These are phyloP conservation scores for Penicillium herquei DNA, from an alignment of 495 filamentous ascomycete genomes.

Conservation along the genomic window DNA sequence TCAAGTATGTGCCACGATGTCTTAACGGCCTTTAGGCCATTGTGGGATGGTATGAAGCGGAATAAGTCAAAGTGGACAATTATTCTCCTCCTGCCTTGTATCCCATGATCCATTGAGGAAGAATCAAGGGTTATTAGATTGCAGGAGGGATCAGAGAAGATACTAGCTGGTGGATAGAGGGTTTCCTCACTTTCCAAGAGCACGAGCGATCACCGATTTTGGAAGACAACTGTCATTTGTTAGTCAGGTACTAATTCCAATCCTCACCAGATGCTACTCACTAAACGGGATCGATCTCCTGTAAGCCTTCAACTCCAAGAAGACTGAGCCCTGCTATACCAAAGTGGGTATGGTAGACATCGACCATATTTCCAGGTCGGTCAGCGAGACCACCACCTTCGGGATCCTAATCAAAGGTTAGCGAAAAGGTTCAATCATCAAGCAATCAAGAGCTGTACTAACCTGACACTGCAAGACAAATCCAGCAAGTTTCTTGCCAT, in stretches of 20 bases:
- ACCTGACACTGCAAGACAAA: slow-evolving; percentile 86
- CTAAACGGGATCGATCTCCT: slow-evolving; percentile 86
- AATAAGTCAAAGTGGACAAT: slow-evolving; percentile 47
- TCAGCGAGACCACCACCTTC: slow-evolving; percentile 86
- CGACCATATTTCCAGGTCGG: slow-evolving; percentile 88
- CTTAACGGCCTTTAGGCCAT: slow-evolving; percentile 43
- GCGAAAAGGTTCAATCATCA: not conserved
- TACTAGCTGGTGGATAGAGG: not conserved
- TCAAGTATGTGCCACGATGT: slow-evolving; percentile 38
- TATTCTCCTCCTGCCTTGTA: slow-evolving; percentile 72
- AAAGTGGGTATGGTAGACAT: slow-evolving; percentile 95
- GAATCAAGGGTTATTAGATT: slow-evolving; percentile 69
- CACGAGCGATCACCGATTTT: slow-evolving; percentile 59
- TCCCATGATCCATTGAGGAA: slow-evolving; percentile 54
- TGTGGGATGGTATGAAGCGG: slow-evolving; percentile 48
- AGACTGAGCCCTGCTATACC: slow-evolving; percentile 86
- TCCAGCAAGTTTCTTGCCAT: slow-evolving; percentile 66
- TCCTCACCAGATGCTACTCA: slow-evolving; percentile 41
- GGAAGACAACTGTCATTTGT: slow-evolving; percentile 64
- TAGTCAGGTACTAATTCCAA: slow-evolving; percentile 1
- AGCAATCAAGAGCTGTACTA: slow-evolving; percentile 10
- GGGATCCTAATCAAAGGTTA: slow-evolving; percentile 57
- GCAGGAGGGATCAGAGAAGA: slow-evolving; percentile 51
- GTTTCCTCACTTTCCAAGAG: slow-evolving; percentile 35
- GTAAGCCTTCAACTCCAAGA: slow-evolving; percentile 68